Evolutionary conservation across 805 yeast species (phyloP), one percentile per base, ranked within the genome.

Genomic region (Nematodospora valgi): DNA sequence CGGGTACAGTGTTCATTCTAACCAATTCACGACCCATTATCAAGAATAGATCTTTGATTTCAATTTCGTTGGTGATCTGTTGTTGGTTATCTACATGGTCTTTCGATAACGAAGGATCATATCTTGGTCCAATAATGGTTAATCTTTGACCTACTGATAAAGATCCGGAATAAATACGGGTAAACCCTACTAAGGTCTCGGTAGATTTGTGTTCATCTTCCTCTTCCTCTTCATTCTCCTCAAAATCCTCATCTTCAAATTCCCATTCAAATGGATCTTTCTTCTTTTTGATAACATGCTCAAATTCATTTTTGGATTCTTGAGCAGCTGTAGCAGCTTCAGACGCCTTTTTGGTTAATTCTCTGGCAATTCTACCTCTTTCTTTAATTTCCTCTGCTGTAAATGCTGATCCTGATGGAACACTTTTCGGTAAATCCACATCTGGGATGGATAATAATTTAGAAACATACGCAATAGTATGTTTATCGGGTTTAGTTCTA

Each of bases 21-120:
- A 88, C 78, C 23, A 91, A 63, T 40, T 93, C 97, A 45, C 91
- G 70, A 13, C 98, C 99, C 98, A 93, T 93, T 36, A 93, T 68
- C 37, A 93, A 62, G 49, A 77, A 89, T 25, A 93, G 61, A 27
- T 81, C 84, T 5, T 83, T 73, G 23, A 93, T 72, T 10, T 70
- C 76, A 1, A 83, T 75, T 5, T 70, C 72, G 19, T 75, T 64
- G 19, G 72, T 63, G 40, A 81, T 74, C 45, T 80, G 80, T 7
- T 58, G 64, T 12, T 80, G 80, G 25, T 68, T 60, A 8, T 50
- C 46, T 2, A 52, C 49, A 37, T 56, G 52, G 19, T 46, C 58
- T 18, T 49, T 53, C 2, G 68, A 60, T 23, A 60, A 49, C 1
- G 62, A 35, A 0, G 96, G 94, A 51, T 84, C 82, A 55, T 81